Evolutionary conservation across 2,329 filamentous ascomycete species (phyloP).

Genomic region (Chaetomium strumarium): DNA sequence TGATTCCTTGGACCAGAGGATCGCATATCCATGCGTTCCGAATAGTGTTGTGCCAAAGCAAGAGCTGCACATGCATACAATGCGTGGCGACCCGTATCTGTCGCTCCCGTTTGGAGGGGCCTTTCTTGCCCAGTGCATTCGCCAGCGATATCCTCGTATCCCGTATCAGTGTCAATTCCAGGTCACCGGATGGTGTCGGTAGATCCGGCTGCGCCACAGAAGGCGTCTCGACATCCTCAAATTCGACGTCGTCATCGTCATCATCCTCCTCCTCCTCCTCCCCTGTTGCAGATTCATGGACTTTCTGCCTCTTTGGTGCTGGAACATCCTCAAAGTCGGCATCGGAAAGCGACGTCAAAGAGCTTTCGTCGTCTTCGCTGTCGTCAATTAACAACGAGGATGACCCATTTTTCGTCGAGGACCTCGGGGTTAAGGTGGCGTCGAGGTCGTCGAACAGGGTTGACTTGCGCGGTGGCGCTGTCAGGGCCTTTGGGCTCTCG

Average conservation of each 20-base stretch:
- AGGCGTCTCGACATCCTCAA: conserved; percentile 49
- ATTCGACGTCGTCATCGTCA: conserved; percentile 52
- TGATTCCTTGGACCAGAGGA: conserved; percentile 63
- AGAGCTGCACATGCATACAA: conserved; percentile 77
- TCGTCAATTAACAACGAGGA: conserved; percentile 39
- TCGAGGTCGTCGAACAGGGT: conserved; percentile 59
- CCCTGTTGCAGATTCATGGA: neutral
- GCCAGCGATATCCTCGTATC: conserved; percentile 55
- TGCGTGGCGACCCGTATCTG: conserved; percentile 74
- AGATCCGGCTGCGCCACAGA: conserved; percentile 36
- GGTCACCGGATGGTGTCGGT: conserved; percentile 53
- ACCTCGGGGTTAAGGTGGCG: conserved; percentile 39
- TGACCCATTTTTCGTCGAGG: conserved; percentile 36
- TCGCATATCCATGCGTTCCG: conserved; percentile 83
- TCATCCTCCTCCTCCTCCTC: conserved; percentile 34
- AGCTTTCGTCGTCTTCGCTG: conserved; percentile 39
- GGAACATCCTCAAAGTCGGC: conserved; percentile 51
- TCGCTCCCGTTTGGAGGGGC: conserved; percentile 77
- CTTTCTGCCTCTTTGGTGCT: conserved; percentile 20
- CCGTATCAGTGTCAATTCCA: conserved; percentile 65
- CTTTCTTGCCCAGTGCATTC: conserved; percentile 68
- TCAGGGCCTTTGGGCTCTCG: conserved; percentile 23
- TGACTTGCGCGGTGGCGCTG: conserved; percentile 41
- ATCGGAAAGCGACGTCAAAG: conserved; percentile 49
- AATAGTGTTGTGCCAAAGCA: conserved; percentile 85